Conservation (phyloP, 2,329 filamentous ascomycete species). For the Colletotrichum spaethianum region DNA sequence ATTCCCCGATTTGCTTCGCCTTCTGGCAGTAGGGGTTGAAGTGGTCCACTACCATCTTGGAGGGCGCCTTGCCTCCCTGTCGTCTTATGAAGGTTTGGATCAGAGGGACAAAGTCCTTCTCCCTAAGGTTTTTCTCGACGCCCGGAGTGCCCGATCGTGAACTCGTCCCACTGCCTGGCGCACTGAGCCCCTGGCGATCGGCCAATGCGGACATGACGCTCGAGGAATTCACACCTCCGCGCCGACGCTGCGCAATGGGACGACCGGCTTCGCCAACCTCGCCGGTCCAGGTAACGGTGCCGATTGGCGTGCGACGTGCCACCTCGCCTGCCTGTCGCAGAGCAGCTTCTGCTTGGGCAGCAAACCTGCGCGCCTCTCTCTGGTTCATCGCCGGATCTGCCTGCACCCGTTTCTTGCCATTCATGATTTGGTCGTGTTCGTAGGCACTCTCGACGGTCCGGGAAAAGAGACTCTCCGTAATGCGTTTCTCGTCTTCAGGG, state of each 20-base stretch:
- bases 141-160: constrained; percentile 63
- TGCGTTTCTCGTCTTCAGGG: constrained; percentile 76
- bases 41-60: constrained; percentile 89
- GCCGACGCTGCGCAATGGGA: constrained; percentile 68
- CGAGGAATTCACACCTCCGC: constrained; percentile 67
- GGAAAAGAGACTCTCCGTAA: constrained; percentile 92
- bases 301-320: constrained; percentile 81
- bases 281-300: constrained; percentile 95
- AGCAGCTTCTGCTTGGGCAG: constrained; percentile 82
- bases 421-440: constrained; percentile 93
- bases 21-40: constrained; percentile 87
- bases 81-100: constrained; percentile 85
- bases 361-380: constrained; percentile 84
- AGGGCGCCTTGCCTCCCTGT: constrained; percentile 84
- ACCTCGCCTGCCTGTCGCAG: constrained; percentile 81
- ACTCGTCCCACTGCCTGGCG: constrained; percentile 55
- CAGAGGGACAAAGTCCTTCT: constrained; percentile 76
- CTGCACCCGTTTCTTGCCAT: constrained; percentile 77
- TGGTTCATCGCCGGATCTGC: constrained; percentile 86
- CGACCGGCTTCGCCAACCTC: constrained; percentile 83
- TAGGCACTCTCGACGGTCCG: constrained; percentile 91
- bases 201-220: constrained; percentile 71
- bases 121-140: constrained; percentile 58
- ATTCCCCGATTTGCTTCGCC: constrained; percentile 78
- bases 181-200: constrained; percentile 65